Percentiles rank a stretch among this genome's conserved stretches.
Conservation (phyloP, 139 green algal species). For the Volvox reticuliferus region DNA sequence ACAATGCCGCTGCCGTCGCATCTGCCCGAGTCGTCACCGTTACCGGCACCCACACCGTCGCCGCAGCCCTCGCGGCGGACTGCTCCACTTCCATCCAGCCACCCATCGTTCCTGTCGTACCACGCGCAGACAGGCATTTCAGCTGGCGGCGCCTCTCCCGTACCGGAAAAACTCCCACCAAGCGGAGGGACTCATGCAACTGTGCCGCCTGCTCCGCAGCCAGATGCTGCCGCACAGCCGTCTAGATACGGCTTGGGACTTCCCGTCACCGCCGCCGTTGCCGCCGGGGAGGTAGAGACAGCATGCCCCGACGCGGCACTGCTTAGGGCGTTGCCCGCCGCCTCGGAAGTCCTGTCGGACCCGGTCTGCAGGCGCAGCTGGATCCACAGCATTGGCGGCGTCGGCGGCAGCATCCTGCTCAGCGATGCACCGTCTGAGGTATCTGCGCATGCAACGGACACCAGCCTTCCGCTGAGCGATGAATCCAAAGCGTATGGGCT, state of each 20-base stretch:
- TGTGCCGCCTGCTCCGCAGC: too few relatives aligned
- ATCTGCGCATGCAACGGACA: neutral
- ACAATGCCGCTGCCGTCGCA: neutral
- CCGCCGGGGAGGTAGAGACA: neutral
- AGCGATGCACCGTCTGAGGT: neutral
- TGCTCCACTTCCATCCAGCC: neutral
- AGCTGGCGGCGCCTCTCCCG: too few relatives aligned
- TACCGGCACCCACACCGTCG: neutral
- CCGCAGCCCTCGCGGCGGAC: neutral
- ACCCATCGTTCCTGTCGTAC: slow-evolving; percentile 26
- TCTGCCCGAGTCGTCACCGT: neutral
- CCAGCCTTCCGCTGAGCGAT: slow-evolving; percentile 1
- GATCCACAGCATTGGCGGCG: neutral
- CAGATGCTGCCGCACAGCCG: too few relatives aligned
- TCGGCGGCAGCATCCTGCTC: neutral
- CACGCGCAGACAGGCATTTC: neutral
- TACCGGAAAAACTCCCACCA: too few relatives aligned
- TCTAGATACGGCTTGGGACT: too few relatives aligned
- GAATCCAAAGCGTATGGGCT: neutral
- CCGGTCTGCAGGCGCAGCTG: neutral
- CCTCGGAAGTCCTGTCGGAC: neutral
- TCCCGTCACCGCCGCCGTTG: neutral
- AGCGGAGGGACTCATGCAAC: too few relatives aligned
- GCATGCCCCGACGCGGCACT: too few relatives aligned
- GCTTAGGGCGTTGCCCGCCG: neutral